Evolutionary conservation across 1,284 basidiomycete species (phyloP), one percentile per base, ranked within the genome.

Genomic region (Malassezia nana): DNA sequence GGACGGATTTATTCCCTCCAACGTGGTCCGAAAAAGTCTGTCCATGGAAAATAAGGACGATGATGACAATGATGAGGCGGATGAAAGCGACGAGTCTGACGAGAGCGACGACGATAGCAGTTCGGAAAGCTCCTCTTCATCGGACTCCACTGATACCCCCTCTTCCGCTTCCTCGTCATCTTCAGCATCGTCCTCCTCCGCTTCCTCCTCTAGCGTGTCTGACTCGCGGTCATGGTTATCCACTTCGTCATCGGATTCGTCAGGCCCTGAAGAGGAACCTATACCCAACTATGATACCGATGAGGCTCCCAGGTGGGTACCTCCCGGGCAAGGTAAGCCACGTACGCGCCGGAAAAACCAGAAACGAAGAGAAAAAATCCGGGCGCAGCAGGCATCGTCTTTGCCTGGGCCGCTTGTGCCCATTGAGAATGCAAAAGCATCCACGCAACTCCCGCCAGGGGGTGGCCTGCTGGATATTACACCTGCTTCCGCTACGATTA

Each of bases 281-380:
- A 38, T 38, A 38, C 10, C 35, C 35, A 18, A 10, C 28, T 30
- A 3, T 39, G 13, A 1, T 16, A 30, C 28, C 26, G 18, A 31
- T 18, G n/a, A 40, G 7, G 16, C 13, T 4, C 4, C 20, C 10
- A 5, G 12, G 5, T 45, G 41, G n/a, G 54, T 60, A 1, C 65
- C 63, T 2, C 65, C 65, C 0, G 65, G 65, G 0, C 35, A 55
- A 20, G 65, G 65, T n/a, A 61, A 52, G 2, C 41, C 31, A 12
- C 59, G 60, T 8, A 66, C 65, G 16, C 51, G 50, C n/a, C 58
- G 59, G 9, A 56, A 62, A 33, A 66, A 66, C 32, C 51, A 55
- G n/a, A 56, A 60, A 32, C 46, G 63, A 7, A 46, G 63, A 2
- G 47, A 54, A 12, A 28, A 28, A 16, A 25, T 33, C 6, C 41